Percentiles rank a stretch among this genome's conserved stretches.
phyloP scores from a whole-genome alignment of 768 basidiomycete genomes.

The Mycena albidolilacea region DNA sequence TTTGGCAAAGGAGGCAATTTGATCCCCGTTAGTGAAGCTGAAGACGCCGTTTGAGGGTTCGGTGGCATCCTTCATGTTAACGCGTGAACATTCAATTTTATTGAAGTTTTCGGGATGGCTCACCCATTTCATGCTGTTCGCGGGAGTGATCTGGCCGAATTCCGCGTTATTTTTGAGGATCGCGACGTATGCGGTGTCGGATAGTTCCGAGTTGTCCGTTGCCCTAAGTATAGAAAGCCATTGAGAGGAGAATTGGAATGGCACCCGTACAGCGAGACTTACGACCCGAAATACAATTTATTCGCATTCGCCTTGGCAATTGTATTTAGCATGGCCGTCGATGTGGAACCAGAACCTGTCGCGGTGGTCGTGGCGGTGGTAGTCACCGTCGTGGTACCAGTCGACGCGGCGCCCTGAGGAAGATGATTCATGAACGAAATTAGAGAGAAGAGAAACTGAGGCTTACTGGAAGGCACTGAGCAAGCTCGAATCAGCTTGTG shows the following conservation, averaged over 20 bases:
- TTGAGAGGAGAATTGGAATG: not conserved
- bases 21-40: no score
- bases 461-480: not conserved
- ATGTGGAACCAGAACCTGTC: not conserved
- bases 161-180: conserved; percentile 51
- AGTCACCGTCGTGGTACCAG: no score
- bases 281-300: conserved; percentile 61
- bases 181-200: conserved; percentile 53
- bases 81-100: no score
- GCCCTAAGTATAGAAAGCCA: conserved; percentile 41
- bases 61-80: no score
- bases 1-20: no score
- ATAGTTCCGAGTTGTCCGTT: conserved; percentile 62
- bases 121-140: conserved; percentile 70
- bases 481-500: no score
- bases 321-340: conserved; percentile 38
- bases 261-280: not conserved
- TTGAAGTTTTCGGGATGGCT: conserved; percentile 6
- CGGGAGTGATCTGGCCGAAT: conserved; percentile 62
- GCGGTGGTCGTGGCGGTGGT: not conserved
- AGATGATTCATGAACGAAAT: not conserved
- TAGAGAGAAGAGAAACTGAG: not conserved
- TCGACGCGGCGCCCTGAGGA: no score
- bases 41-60: no score
- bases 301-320: conserved; percentile 53